Percentiles rank a stretch among this genome's conserved stretches.
phyloP scores from a whole-genome alignment of 805 yeast species.

The Lipomyces yamanashiensis region DNA sequence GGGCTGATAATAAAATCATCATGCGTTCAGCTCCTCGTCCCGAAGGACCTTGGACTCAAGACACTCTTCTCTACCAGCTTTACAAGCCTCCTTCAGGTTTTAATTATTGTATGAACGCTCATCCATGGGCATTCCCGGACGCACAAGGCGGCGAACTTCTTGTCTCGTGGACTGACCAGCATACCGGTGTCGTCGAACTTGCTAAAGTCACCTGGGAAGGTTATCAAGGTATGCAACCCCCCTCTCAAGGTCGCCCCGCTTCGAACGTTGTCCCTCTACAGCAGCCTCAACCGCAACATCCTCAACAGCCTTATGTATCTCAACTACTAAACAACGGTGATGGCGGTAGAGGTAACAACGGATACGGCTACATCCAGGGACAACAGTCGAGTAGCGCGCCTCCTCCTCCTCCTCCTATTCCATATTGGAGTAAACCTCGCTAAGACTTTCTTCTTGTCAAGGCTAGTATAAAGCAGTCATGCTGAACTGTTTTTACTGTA shows the following conservation, averaged over 20 bases:
- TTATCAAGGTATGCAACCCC: constrained; percentile 19
- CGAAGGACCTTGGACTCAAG: constrained; percentile 36
- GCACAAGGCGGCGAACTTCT: constrained; percentile 31
- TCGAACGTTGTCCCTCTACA: neutral
- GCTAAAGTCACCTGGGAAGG: constrained; percentile 36
- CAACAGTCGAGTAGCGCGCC: neutral
- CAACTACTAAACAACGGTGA: neutral
- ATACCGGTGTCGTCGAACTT: constrained; percentile 29
- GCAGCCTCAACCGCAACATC: neutral
- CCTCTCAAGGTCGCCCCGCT: neutral
- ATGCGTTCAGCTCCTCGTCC: constrained; percentile 35
- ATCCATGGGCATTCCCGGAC: constrained; percentile 37
- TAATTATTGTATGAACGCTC: constrained; percentile 36
- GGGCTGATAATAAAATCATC: constrained; percentile 36
- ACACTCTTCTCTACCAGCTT: constrained; percentile 25
- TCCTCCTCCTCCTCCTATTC: constrained; percentile 11
- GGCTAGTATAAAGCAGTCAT: neutral
- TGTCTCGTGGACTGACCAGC: constrained; percentile 37
- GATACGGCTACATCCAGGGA: neutral
- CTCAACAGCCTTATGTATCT: neutral
- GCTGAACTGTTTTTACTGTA: neutral
- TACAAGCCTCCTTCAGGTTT: constrained; percentile 27
- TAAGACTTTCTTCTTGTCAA: neutral
- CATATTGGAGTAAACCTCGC: constrained; percentile 12
- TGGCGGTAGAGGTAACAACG: neutral